Base-by-base conservation (phyloP, 1,284 basidiomycete genomes). In the Microbotryum lychnidis-dioicae region DNA sequence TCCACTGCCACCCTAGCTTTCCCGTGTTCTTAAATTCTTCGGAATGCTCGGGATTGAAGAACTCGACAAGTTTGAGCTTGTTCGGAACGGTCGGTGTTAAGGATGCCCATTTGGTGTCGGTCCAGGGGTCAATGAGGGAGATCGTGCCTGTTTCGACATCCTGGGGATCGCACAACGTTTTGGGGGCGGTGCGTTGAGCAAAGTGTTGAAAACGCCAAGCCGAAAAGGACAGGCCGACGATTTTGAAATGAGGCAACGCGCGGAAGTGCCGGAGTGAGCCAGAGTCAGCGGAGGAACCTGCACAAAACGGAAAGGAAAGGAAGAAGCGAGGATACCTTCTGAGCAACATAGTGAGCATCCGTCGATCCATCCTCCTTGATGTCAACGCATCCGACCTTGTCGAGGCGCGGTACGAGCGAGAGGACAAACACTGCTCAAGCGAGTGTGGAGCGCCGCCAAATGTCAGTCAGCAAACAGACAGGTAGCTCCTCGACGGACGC, bases 1-100 rank as follows among this genome's bases (percentile, higher is more conserved):
- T 47, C 65, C 65, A 67, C 4, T 45, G 23, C 65, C 65, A 67
- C 12, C 49, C 50, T 8, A 67, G 18, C 18, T 54, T 47, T 0
- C 25, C 31, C 12, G 31, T 27, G n/a, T 55, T 52, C 21, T 29
- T 42, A 3, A 67, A 20, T 6, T 21, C 51, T 8, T 61, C 58
- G 4, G 57, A 56, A 18, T 29, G 48, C 4, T 18, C 29, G 6
- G 62, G 65, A 6, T 16, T 9, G 27, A 46, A 31, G 25, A 67
- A 53, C 10, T 25, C 18, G 44, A 58, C 54, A 14, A 57, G 46
- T 20, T 58, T 57, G 42, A 55, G 48, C 25, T 58, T 57, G 23
- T 58, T 55, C 6, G 60, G 50, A 0, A 18, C 5, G 6, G 27
- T 46, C 37, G 54, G 25, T 6, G 49, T 25, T 20, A 45, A 37